Evolutionary conservation across 2,329 filamentous ascomycete species (phyloP).

Genomic region (Neonectria hederae): DNA sequence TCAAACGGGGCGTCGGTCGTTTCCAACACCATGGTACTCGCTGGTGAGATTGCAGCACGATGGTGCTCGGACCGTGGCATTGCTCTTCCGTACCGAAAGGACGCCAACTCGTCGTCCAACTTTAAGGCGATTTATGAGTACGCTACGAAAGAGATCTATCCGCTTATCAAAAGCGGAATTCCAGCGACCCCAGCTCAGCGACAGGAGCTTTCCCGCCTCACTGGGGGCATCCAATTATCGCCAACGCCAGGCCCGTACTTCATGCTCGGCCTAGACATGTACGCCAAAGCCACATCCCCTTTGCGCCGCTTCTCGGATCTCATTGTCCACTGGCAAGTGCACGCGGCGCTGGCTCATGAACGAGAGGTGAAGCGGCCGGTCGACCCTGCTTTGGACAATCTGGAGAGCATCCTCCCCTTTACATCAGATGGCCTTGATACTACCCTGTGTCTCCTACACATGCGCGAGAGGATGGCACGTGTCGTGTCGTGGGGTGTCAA

Average conservation of each 20-base stretch:
- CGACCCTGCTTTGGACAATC: slow-evolving; percentile 40
- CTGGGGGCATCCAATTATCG: slow-evolving; percentile 62
- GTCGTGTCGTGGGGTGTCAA: slow-evolving; percentile 54
- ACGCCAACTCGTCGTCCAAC: slow-evolving; percentile 54
- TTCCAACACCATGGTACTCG: slow-evolving; percentile 65
- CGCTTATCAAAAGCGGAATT: slow-evolving; percentile 44
- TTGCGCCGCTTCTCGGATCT: slow-evolving; percentile 72
- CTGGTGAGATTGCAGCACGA: slow-evolving; percentile 67
- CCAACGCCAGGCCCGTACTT: slow-evolving; percentile 64
- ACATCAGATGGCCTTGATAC: slow-evolving; percentile 50
- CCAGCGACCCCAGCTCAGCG: slow-evolving; percentile 46
- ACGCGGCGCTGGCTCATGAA: slow-evolving; percentile 63
- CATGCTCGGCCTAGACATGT: slow-evolving; percentile 67
- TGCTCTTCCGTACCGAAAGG: slow-evolving; percentile 66
- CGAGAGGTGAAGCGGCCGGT: slow-evolving; percentile 45
- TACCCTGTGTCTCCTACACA: slow-evolving; percentile 60
- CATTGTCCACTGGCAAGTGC: slow-evolving; percentile 73
- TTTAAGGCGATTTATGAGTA: slow-evolving; percentile 49
- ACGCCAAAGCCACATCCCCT: slow-evolving; percentile 72
- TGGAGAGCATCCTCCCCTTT: slow-evolving; percentile 58
- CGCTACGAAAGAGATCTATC: slow-evolving; percentile 48
- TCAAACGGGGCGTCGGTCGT: slow-evolving; percentile 49
- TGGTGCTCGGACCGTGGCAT: slow-evolving; percentile 69
- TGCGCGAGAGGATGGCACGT: slow-evolving; percentile 62
- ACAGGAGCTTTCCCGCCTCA: slow-evolving; percentile 43